A percentile compares a stretch with the other conserved stretches of the same genome.
Evolutionary conservation across 768 basidiomycete species (phyloP).

Genomic region (Candolleomyces aberdarensis): DNA sequence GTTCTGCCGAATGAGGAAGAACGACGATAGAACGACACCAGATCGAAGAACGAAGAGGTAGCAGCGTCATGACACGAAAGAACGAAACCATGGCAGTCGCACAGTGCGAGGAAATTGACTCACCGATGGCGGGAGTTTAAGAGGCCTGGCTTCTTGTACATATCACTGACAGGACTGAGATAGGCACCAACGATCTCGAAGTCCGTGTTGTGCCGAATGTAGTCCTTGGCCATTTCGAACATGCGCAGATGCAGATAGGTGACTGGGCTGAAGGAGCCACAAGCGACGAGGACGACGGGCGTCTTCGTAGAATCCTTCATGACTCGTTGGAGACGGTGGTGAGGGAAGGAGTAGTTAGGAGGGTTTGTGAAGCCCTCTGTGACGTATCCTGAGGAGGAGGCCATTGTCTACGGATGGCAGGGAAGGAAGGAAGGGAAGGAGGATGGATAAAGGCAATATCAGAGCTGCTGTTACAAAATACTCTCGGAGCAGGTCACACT

Average conservation of each 20-base stretch:
- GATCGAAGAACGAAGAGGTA: not conserved
- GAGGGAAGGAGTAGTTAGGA: conserved; percentile 64
- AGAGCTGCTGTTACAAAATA: not conserved
- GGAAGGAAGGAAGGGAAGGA: conserved; percentile 9
- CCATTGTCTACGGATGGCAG: conserved; percentile 16
- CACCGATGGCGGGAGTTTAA: conserved; percentile 87
- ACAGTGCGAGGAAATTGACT: conserved; percentile 31
- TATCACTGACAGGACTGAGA: conserved; percentile 92
- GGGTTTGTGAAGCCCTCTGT: conserved; percentile 58
- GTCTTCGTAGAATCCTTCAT: conserved; percentile 65
- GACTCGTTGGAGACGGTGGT: conserved; percentile 55
- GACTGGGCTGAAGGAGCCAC: conserved; percentile 96
- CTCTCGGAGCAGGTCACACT: not conserved
- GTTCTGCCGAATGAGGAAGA: conserved; percentile 13
- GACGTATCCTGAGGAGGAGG: conserved; percentile 23
- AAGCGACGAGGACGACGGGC: conserved; percentile 93
- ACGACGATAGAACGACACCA: not conserved
- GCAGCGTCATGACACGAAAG: not conserved
- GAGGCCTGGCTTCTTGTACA: conserved; percentile 95
- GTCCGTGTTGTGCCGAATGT: conserved; percentile 84
- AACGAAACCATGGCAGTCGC: not conserved
- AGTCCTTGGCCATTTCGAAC: conserved; percentile 99
- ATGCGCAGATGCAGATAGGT: conserved; percentile 98
- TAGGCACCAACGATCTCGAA: conserved; percentile 96
- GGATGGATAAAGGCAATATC: conserved; percentile 10